These are phyloP conservation scores for Rosa persica DNA, from an alignment of 306 rosid species.

Conservation along the genomic window DNA sequence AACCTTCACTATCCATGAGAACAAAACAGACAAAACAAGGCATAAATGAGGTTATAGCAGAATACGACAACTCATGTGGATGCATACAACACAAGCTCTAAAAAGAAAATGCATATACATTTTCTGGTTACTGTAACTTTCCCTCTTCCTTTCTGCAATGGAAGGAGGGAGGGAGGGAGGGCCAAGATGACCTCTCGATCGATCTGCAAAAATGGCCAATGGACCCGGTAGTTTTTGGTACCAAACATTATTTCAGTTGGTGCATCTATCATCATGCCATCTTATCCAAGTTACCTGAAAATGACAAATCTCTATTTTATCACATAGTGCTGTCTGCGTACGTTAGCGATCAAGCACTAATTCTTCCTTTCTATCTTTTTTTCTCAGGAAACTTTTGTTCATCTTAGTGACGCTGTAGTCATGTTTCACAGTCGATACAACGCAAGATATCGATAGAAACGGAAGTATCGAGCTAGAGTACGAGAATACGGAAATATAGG, in stretches of 20 bases:
- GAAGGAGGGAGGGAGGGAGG: constrained; percentile 1
- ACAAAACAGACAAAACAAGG: background rate
- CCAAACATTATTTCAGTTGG: constrained; percentile 19
- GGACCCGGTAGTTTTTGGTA: constrained; percentile 21
- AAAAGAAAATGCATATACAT: background rate
- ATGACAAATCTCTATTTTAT: background rate
- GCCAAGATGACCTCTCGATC: constrained; percentile 15
- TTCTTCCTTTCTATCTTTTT: background rate
- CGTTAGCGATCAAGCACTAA: constrained; percentile 20
- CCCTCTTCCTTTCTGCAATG: constrained; percentile 19
- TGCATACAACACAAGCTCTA: background rate
- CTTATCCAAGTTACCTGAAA: constrained; percentile 26
- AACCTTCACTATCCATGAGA: background rate
- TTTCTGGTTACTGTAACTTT: constrained; percentile 32
- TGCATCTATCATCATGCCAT: constrained; percentile 15
- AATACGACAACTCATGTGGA: constrained; percentile 14
- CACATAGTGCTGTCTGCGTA: constrained; percentile 7
- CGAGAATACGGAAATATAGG: no score
- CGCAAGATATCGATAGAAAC: background rate
- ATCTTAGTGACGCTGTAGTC: background rate
- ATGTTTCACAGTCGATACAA: background rate
- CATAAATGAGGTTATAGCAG: background rate
- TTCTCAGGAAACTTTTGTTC: background rate
- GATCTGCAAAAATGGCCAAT: background rate
- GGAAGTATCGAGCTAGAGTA: background rate